Base-by-base conservation (phyloP, 2,329 filamentous ascomycete species). In the Pestalotiopsis sp. region DNA sequence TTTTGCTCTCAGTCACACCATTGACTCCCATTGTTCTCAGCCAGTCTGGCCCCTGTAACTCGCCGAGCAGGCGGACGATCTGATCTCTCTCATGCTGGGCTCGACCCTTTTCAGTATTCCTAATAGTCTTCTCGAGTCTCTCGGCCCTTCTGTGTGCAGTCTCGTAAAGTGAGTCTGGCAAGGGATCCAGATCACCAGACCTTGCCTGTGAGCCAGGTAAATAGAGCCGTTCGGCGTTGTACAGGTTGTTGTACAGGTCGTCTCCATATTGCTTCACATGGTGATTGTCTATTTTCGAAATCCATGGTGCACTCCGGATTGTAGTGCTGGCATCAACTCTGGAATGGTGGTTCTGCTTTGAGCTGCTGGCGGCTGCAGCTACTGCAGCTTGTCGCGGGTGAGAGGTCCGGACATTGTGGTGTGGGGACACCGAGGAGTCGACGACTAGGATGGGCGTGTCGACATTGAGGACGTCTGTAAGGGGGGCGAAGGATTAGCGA, bases 41-140 rank as follows among this genome's bases (percentile, higher is more conserved):
- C 96, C 96, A 99, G 80, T 98, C 96, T 69, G 93, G 93, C 2
- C 95, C 93, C 78, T 94, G 92, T 1, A 99, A 86, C 20, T 94
- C 94, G 67, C 96, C 94, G 6, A 98, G 85, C 17, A 91, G 80
- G 41, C 89, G 85, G 67, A 89, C 86, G 56, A 91, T 87, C 73
- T 90, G 89, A 70, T 91, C 89, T 72, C 86, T 89, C 73, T 91
- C 89, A 82, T 91, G 89, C 73, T 91, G 89, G 17, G 89, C 89
- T 11, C 89, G 85, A 13, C 88, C 88, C 75, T 87, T 90, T 75
- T 91, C 89, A 0, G 87, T 84, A 71, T 91, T 91, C 39, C 89
- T 84, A 62, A 91, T 89, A 1, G 87, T 88, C 67, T 86, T 86
- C 75, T 91, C 89, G 63, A 88, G 77, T 27, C 89, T 82, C 76